Percentiles rank a stretch among this genome's conserved stretches.
phyloP scores from a whole-genome alignment of 129 eudicot species.

The Pulicaria dysenterica region DNA sequence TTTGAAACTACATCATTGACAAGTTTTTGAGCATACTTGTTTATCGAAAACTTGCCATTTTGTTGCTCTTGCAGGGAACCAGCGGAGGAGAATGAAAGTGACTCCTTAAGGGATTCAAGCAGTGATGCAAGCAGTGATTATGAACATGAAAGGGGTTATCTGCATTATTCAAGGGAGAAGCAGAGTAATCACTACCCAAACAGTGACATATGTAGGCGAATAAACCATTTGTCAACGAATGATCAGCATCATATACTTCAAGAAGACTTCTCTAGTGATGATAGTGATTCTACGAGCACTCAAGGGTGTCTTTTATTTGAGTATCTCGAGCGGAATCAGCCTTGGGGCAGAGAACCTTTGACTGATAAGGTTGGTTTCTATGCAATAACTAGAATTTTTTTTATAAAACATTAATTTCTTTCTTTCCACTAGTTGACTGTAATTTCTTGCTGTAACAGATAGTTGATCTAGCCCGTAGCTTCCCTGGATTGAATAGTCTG shows the following conservation, averaged over 20 bases:
- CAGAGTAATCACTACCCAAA: slow-evolving; percentile 28
- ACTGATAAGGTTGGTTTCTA: slow-evolving; percentile 59
- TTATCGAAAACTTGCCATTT: background rate
- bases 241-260: slow-evolving; percentile 51
- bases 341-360: slow-evolving; percentile 73
- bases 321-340: slow-evolving; percentile 65
- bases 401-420: background rate
- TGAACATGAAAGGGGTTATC: slow-evolving; percentile 58
- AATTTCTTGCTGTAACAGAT: slow-evolving; percentile 46
- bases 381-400: background rate
- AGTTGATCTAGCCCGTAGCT: slow-evolving; percentile 58
- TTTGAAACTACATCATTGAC: background rate
- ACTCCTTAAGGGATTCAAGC: slow-evolving; percentile 78
- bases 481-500: slow-evolving; percentile 64
- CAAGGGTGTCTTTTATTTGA: slow-evolving; percentile 61
- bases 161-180: slow-evolving; percentile 38
- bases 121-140: slow-evolving; percentile 89
- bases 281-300: slow-evolving; percentile 62
- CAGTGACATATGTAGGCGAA: slow-evolving; percentile 33
- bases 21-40: background rate
- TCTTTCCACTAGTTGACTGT: background rate
- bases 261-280: slow-evolving; percentile 83
- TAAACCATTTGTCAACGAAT: slow-evolving; percentile 45
- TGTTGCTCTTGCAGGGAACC: slow-evolving; percentile 48
- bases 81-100: slow-evolving; percentile 83